Evolutionary conservation across 306 rosid species (phyloP).

Genomic region (Cercis canadensis): DNA sequence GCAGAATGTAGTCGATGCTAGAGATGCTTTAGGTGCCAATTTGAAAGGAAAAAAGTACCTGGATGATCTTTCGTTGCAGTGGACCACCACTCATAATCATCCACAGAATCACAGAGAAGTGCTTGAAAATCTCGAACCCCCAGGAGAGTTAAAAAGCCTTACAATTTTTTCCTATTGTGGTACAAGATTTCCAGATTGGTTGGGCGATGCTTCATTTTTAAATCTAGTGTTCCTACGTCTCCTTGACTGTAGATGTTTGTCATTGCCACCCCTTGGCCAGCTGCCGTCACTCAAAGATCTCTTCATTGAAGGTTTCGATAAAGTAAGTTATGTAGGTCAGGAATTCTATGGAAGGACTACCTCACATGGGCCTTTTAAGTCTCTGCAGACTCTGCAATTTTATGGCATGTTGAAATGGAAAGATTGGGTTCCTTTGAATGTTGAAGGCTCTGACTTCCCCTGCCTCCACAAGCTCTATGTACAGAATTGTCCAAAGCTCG

Average conservation of each 20-base stretch:
- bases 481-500: no score
- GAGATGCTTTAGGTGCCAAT: not conserved
- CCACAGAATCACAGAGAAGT: not conserved
- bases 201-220: not conserved
- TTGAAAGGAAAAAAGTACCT: not conserved
- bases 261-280: conserved; percentile 10
- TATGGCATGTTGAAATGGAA: conserved; percentile 5
- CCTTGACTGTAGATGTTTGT: not conserved
- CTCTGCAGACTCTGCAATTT: not conserved
- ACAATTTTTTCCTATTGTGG: not conserved
- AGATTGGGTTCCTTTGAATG: no score
- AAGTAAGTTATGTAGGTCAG: not conserved
- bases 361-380: not conserved
- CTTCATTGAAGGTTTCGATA: not conserved
- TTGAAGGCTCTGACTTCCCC: not conserved
- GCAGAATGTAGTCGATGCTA: not conserved
- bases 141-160: not conserved
- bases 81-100: not conserved
- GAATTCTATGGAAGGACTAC: not conserved
- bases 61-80: not conserved
- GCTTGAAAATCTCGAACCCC: not conserved
- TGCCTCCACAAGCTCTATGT: no score
- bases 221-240: not conserved
- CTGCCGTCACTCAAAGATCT: not conserved
- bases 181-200: not conserved